phyloP scores from a whole-genome alignment of 176 grass and related monocot genomes.

The Ananas comosus region DNA sequence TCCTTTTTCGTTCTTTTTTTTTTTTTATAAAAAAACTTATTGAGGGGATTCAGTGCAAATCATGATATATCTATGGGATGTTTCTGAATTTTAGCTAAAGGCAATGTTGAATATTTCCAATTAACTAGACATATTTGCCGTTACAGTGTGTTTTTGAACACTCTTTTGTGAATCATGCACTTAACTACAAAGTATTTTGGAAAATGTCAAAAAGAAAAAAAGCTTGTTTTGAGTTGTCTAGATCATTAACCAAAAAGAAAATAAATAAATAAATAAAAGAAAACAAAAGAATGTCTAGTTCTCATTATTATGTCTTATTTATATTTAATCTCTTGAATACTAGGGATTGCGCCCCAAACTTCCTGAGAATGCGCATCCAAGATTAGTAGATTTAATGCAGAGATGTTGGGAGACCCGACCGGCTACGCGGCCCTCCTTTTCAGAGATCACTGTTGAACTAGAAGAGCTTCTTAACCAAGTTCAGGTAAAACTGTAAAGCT shows the following conservation, averaged over 20 bases:
- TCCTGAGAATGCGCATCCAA: conserved; percentile 61
- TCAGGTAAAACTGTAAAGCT: conserved; percentile 38
- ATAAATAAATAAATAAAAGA: neutral
- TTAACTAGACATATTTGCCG: no score
- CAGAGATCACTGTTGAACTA: conserved; percentile 46
- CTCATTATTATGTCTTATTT: neutral
- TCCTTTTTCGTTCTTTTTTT: no score
- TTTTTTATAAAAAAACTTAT: no score
- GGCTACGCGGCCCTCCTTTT: conserved; percentile 61
- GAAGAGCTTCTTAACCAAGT: conserved; percentile 43
- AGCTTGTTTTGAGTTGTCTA: no score
- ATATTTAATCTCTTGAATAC: conserved; percentile 11
- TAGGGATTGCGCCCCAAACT: conserved; percentile 73
- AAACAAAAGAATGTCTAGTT: neutral
- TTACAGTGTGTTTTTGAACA: no score
- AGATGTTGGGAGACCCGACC: conserved; percentile 62
- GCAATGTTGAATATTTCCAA: no score
- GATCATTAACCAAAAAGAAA: neutral
- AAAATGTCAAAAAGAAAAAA: no score
- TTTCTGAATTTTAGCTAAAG: no score
- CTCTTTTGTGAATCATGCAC: no score
- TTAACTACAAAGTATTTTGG: no score
- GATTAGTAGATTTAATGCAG: conserved; percentile 47
- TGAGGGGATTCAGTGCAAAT: no score
- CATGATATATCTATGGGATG: no score